A percentile compares a stretch with the other conserved stretches of the same genome.
Conservation (phyloP, 306 rosid genomes). For the Acacia crassicarpa region DNA sequence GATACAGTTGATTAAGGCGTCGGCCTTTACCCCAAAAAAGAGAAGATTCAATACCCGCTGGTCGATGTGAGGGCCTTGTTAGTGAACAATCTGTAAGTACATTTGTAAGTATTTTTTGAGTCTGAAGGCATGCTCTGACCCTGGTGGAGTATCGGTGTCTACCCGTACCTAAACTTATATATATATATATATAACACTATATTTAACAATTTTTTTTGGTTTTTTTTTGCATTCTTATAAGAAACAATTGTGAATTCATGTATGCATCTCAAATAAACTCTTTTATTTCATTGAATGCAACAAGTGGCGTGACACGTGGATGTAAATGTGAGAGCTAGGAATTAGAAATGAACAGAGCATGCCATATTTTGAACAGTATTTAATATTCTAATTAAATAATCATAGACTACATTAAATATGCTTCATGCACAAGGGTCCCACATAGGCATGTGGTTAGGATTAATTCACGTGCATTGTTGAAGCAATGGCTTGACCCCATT, state of each 20-base stretch:
- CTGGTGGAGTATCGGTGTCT: too few relatives aligned
- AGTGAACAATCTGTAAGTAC: too few relatives aligned
- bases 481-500: slow-evolving; percentile 24
- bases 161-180: too few relatives aligned
- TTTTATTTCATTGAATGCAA: background rate
- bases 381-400: background rate
- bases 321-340: background rate
- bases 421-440: background rate
- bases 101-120: too few relatives aligned
- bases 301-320: background rate
- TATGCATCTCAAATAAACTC: background rate
- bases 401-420: background rate
- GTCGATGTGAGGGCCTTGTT: too few relatives aligned
- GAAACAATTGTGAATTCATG: background rate
- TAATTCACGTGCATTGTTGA: slow-evolving; percentile 38
- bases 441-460: slow-evolving; percentile 44
- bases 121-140: too few relatives aligned
- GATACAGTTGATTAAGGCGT: too few relatives aligned
- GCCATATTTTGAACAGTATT: background rate
- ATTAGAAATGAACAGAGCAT: background rate
- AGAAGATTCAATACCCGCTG: too few relatives aligned
- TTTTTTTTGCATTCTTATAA: too few relatives aligned
- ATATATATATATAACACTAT: background rate
- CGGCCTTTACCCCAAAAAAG: too few relatives aligned
- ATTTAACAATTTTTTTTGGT: background rate